Conservation (phyloP, 441 rosid species). For the Gossypium davidsonii region DNA sequence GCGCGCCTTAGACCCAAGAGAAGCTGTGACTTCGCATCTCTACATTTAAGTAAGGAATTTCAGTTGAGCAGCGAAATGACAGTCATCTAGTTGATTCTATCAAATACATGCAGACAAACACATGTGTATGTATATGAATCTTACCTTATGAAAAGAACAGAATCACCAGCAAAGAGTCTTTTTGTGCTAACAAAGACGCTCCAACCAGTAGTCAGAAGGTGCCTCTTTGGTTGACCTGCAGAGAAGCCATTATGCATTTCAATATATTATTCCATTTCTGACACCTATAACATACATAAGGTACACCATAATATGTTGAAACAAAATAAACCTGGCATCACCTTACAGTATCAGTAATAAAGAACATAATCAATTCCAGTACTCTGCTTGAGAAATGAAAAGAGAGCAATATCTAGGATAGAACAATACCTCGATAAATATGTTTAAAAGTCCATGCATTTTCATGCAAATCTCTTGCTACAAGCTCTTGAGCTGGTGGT, state of each 20-base stretch:
- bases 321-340: background rate
- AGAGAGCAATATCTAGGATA: background rate
- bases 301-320: background rate
- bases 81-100: background rate
- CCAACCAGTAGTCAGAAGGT: slow-evolving; percentile 91
- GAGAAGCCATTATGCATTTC: slow-evolving; percentile 4
- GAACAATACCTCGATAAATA: slow-evolving; percentile 71
- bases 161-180: slow-evolving; percentile 89
- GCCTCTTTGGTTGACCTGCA: slow-evolving; percentile 90
- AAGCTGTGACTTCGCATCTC: slow-evolving; percentile 64
- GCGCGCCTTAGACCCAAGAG: slow-evolving; percentile 57
- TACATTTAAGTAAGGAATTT: slow-evolving; percentile 24
- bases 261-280: slow-evolving; percentile 1
- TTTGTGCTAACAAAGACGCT: slow-evolving; percentile 89
- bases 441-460: slow-evolving; percentile 86
- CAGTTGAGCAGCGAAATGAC: slow-evolving; percentile 5
- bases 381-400: background rate
- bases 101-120: background rate
- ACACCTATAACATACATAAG: background rate
- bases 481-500: slow-evolving; percentile 87
- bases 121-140: background rate
- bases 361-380: background rate
- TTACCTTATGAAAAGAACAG: slow-evolving; percentile 85
- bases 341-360: background rate
- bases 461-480: slow-evolving; percentile 79